Evolutionary conservation across 306 rosid genomes (phyloP).

Genomic region (Vachellia collinsii): DNA sequence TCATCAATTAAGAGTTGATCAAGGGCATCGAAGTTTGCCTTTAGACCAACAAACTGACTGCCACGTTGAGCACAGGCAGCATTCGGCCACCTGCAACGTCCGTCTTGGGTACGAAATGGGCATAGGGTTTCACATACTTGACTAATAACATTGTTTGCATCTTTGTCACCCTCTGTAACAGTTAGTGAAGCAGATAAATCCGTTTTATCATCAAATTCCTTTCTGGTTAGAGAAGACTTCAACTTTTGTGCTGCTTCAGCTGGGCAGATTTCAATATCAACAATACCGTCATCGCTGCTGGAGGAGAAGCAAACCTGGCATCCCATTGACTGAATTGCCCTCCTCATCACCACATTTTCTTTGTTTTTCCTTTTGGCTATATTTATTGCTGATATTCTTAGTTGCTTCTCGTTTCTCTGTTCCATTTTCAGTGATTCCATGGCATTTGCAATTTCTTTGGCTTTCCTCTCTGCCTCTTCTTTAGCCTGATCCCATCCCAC

Average conservation of each 20-base stretch:
- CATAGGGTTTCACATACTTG: constrained; percentile 77
- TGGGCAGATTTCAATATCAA: constrained; percentile 68
- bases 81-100: constrained; percentile 91
- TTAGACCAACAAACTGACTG: constrained; percentile 88
- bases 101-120: constrained; percentile 68
- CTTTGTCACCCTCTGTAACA: constrained; percentile 47
- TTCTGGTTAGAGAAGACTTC: constrained; percentile 47
- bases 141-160: constrained; percentile 43
- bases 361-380: constrained; percentile 58
- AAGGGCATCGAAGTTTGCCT: constrained; percentile 92
- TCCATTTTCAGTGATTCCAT: constrained; percentile 74
- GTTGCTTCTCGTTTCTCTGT: constrained; percentile 63
- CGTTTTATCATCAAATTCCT: constrained; percentile 45
- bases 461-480: constrained; percentile 76
- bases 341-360: constrained; percentile 76
- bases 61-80: constrained; percentile 83
- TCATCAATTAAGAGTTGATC: constrained; percentile 81
- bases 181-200: constrained; percentile 56
- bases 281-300: constrained; percentile 64
- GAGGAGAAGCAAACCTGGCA: constrained; percentile 82
- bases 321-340: constrained; percentile 88
- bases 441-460: constrained; percentile 55
- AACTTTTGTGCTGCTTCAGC: constrained; percentile 44
- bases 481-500: constrained; percentile 61
- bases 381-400: constrained; percentile 63